Base-by-base conservation (phyloP, 805 yeast genomes). In the Pichia deserticola region DNA sequence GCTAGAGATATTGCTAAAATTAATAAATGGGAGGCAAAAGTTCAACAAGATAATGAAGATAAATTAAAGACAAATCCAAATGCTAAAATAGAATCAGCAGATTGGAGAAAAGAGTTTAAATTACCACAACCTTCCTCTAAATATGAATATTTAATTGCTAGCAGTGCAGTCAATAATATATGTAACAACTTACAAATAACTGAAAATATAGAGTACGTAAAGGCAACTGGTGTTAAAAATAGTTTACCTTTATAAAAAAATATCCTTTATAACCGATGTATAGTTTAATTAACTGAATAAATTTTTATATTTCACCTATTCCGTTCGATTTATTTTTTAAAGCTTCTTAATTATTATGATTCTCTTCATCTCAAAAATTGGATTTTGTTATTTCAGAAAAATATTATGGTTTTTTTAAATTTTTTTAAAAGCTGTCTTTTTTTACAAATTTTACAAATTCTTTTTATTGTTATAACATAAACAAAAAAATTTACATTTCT, bases 121-220 rank as follows among this genome's bases (percentile, higher is more conserved):
- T 75, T 84, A 55, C 89, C 90, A 30, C 76, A 70, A 42, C 89
- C 84, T 64, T 92, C 95, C 34, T 79, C 87, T 20, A 76, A 90
- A 61, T 77, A 79, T 57, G 89, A 86, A 59, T 83, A 81, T 66
- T 69, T 87, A 68, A 76, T 86, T 54, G 73, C 78, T 55, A 75
- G 84, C 49, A 81, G 84, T 48, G 81, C 83, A 61, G 79, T 86
- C 53, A 82, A 81, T 62, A 80, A 79, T 58, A 79, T 80, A 61
- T 84, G 89, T 63, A 77, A 75, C 56, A 87, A 82, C 62, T 75
- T 86, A 51, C 86, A 85, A 68, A 80, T 79, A 67, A 76, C 76
- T 63, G 83, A 88, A 52, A 82, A 83, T 50, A 75, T 80, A 54
- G 86, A 82, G 60, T 73, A 79, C 59, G 74, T 81, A 53, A 84